Conservation (phyloP, 208 protist species). For the Jaenimonas drosophilae region DNA sequence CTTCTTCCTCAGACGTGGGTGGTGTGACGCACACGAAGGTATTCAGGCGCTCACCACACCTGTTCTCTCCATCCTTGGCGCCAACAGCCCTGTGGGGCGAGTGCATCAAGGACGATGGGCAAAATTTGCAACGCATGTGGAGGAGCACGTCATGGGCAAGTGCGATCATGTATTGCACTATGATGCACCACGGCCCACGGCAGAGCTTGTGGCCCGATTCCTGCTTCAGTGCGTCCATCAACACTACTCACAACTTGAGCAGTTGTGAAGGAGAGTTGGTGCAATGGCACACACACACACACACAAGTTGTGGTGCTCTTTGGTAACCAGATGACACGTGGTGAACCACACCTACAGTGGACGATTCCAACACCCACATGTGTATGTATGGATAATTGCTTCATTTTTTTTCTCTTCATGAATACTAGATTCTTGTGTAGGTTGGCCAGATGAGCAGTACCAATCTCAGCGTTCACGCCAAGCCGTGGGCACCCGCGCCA, state of each 20-base stretch:
- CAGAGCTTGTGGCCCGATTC: slow-evolving; percentile 15
- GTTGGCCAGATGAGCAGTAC: too few relatives aligned
- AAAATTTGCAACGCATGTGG: slow-evolving; percentile 11
- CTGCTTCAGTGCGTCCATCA: too few relatives aligned
- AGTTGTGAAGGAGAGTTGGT: too few relatives aligned
- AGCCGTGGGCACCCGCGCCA: slow-evolving; percentile 39
- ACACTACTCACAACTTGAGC: too few relatives aligned
- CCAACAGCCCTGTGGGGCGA: slow-evolving; percentile 25
- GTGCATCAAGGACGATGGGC: slow-evolving; percentile 13
- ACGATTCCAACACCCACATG: too few relatives aligned
- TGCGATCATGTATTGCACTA: slow-evolving; percentile 54
- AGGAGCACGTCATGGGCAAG: slow-evolving; percentile 33
- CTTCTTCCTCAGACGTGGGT: slow-evolving; percentile 30
- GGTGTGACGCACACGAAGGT: slow-evolving; percentile 3
- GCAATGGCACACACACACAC: too few relatives aligned
- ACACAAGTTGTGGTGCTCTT: too few relatives aligned
- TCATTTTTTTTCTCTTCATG: slow-evolving; percentile 4
- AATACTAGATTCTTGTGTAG: slow-evolving; percentile 20
- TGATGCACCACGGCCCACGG: slow-evolving; percentile 26
- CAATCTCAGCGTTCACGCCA: slow-evolving; percentile 39
- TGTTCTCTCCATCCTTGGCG: slow-evolving; percentile 44
- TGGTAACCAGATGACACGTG: too few relatives aligned
- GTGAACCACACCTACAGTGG: too few relatives aligned
- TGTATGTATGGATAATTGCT: slow-evolving; percentile 1
- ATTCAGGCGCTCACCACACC: slow-evolving; percentile 8